Percentiles rank a stretch among this genome's conserved stretches.
Evolutionary conservation across 2,329 filamentous ascomycete genomes (phyloP).

Genomic region (Claviceps sp.): DNA sequence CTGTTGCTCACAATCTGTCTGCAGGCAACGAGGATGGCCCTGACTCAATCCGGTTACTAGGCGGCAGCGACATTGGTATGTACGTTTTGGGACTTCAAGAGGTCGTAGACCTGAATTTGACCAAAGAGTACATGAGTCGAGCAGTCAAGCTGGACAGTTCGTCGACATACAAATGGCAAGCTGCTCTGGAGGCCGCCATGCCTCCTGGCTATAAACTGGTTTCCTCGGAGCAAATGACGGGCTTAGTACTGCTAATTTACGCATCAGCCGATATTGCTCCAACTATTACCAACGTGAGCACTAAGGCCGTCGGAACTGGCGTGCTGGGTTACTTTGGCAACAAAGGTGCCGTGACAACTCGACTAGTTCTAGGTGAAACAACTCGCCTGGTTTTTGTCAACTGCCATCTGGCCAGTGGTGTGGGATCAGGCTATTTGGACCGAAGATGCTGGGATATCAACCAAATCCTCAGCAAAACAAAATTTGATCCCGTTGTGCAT

Average conservation of each 20-base stretch:
- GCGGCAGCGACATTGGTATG: conserved; percentile 62
- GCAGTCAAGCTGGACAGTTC: conserved; percentile 57
- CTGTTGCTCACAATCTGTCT: conserved; percentile 18
- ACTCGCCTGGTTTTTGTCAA: conserved; percentile 85
- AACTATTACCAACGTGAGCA: conserved; percentile 70
- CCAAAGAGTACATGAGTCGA: conserved; percentile 60
- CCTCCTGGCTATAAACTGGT: conserved; percentile 66
- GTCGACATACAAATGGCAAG: conserved; percentile 67
- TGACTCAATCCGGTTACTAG: conserved; percentile 31
- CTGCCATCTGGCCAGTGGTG: conserved; percentile 78
- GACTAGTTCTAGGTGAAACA: conserved; percentile 77
- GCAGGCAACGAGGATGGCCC: conserved; percentile 22
- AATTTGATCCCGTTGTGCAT: conserved; percentile 61
- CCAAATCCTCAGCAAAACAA: conserved; percentile 63
- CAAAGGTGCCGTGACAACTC: conserved; percentile 76
- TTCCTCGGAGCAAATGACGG: conserved; percentile 73
- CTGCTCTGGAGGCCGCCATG: conserved; percentile 57
- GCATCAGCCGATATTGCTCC: conserved; percentile 64
- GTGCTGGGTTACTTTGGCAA: conserved; percentile 90
- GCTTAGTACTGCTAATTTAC: conserved; percentile 73
- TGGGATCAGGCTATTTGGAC: conserved; percentile 63
- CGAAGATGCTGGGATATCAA: conserved; percentile 79
- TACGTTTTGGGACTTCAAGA: conserved; percentile 90
- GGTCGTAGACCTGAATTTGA: conserved; percentile 71
- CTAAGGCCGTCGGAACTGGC: conserved; percentile 73